Conservation (phyloP, 2,329 filamentous ascomycete genomes). For the Arachnomyces sp. region DNA sequence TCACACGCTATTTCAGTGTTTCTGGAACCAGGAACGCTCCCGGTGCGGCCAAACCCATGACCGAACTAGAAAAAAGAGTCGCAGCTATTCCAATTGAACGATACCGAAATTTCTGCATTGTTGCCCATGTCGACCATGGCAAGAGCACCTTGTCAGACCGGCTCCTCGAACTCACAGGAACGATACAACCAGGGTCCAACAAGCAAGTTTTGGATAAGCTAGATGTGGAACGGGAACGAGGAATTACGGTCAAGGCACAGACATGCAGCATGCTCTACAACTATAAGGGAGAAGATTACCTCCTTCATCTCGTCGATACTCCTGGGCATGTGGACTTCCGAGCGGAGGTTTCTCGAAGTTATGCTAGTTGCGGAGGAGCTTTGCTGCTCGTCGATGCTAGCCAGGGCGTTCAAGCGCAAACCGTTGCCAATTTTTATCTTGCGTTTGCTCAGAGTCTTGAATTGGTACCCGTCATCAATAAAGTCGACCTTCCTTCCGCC, state of each 20-base stretch:
- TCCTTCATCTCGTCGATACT: constrained; percentile 92
- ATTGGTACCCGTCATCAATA: constrained; percentile 90
- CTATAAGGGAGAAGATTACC: constrained; percentile 75
- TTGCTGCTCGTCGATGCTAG: constrained; percentile 89
- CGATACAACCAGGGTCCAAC: constrained; percentile 76
- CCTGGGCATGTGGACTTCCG: constrained; percentile 97
- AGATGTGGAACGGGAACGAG: constrained; percentile 89
- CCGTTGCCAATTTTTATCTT: constrained; percentile 96
- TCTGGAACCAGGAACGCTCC: constrained; percentile 4
- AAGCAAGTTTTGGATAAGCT: constrained; percentile 97
- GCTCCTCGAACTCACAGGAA: constrained; percentile 86
- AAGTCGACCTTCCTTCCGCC: constrained; percentile 85
- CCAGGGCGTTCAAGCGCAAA: constrained; percentile 95
- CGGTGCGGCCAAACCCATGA: constrained; percentile 20
- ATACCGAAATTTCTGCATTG: constrained; percentile 92
- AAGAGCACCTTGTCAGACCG: constrained; percentile 94
- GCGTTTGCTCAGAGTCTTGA: constrained; percentile 85
- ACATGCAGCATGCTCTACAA: constrained; percentile 97
- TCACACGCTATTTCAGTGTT: not conserved
- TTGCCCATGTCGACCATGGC: constrained; percentile 97
- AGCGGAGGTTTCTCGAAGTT: constrained; percentile 90
- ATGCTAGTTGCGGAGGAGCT: constrained; percentile 91
- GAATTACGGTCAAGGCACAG: constrained; percentile 98
- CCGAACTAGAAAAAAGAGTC: constrained; percentile 53
- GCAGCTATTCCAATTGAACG: constrained; percentile 44